Base-by-base conservation (phyloP, 2,329 filamentous ascomycete species). In the Calonectria montana region DNA sequence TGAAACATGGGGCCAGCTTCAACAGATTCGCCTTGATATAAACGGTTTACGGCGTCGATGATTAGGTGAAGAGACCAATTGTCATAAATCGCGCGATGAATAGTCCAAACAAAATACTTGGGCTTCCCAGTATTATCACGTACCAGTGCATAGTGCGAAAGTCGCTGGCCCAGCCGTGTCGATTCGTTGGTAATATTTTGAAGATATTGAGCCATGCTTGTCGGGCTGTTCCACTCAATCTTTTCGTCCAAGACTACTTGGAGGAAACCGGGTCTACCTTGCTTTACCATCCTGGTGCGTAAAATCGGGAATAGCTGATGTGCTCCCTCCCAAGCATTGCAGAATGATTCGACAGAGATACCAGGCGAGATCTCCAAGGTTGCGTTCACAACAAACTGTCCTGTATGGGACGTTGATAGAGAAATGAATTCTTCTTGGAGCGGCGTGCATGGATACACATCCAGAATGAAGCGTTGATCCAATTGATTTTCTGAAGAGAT, bases 361-460 rank as follows among this genome's bases (percentile, higher is more conserved):
- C 67, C 59, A 0, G 39, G 18, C 15, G 71, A 29, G 2, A 79
- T 27, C 9, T 74, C 61, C 8, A 77, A 64, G 10, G 71, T 70
- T 1, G 27, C 47, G 12, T 69, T 74, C 59, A 71, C 69, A 2
- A 77, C 57, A 41, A 78, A 78, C 2, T 74, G 70, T 3, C 73
- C 73, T 2, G 73, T 53, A 1, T 25, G 13, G 3, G 67, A 77
- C 10, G 73, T 66, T 3, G 82, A 77, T 3, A 83, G 66, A 0
- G 81, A 76, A 41, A 85, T 72, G 8, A 85, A 75, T 4, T 82
- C 81, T 67, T 81, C 80, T 43, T 85, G 83, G 2, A 84, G 67
- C 1, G 80, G 72, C 1, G 82, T 81, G 71, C 81, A 83, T 4
- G 83, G 83, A 53, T 80, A 84, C 1, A 80, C 68, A 69, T 84